Conservation (phyloP, 108 stramenopile species). For the Pseudonitzschia delicatissima region DNA sequence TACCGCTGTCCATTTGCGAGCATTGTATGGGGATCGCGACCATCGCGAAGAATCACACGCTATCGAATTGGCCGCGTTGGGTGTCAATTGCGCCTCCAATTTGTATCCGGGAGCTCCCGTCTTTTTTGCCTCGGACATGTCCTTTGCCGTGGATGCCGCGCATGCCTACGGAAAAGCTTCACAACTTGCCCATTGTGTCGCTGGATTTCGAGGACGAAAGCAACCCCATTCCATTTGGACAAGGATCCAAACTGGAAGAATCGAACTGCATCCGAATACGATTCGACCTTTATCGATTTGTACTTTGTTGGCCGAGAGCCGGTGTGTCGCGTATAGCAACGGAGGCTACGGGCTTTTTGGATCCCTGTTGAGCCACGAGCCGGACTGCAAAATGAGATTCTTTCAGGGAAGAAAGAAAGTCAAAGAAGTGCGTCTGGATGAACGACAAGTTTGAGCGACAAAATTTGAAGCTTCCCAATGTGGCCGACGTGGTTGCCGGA, state of each 20-base stretch:
- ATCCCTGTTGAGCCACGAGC: constrained; percentile 25
- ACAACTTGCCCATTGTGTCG: constrained; percentile 1
- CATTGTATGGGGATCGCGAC: constrained; percentile 25
- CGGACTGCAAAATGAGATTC: constrained; percentile 23
- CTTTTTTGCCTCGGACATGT: constrained; percentile 37
- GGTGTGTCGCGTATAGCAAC: constrained; percentile 32
- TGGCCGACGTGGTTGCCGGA: too few species aligned
- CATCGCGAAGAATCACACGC: constrained; percentile 16
- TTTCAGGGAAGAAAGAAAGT: constrained; percentile 12
- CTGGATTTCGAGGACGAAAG: neutral
- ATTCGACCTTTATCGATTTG: constrained; percentile 39
- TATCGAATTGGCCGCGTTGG: constrained; percentile 22
- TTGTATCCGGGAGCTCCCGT: constrained; percentile 27
- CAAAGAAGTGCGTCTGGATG: constrained; percentile 20
- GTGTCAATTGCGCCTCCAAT: constrained; percentile 38
- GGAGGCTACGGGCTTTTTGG: constrained; percentile 42
- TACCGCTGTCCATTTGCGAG: constrained; percentile 35
- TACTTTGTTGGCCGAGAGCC: constrained; percentile 32
- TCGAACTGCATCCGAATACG: constrained; percentile 25
- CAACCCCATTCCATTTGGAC: constrained; percentile 40
- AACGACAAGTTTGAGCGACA: neutral
- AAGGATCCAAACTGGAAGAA: constrained; percentile 28
- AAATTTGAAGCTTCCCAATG: neutral
- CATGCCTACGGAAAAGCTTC: constrained; percentile 16
- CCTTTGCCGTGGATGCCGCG: constrained; percentile 18